Percentiles rank a stretch among this genome's conserved stretches.
Evolutionary conservation across 2,329 filamentous ascomycete species (phyloP).

Genomic region (Fusarium annulatum): DNA sequence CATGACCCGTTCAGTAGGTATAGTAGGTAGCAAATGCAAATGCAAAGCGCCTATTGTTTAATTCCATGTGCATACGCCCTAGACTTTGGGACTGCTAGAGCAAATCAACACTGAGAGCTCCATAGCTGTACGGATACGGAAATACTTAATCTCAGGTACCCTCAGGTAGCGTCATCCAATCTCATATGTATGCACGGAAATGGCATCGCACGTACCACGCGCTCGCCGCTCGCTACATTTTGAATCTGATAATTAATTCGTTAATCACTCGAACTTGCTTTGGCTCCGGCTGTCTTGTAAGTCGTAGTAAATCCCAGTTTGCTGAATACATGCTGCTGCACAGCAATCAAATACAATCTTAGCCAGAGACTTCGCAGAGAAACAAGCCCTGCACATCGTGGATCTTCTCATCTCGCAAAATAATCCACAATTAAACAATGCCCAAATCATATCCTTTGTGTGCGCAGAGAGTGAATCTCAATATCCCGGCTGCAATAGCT

Average conservation of each 20-base stretch:
- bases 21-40: neutral
- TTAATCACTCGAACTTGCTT: slow-evolving; percentile 1
- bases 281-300: neutral
- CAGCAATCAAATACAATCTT: neutral
- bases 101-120: neutral
- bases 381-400: neutral
- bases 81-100: neutral
- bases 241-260: neutral
- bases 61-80: neutral
- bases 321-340: neutral
- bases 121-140: neutral
- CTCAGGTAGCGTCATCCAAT: slow-evolving; percentile 16
- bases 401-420: neutral
- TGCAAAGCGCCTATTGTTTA: neutral
- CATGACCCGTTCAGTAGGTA: neutral
- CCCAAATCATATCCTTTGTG: neutral
- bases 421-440: neutral
- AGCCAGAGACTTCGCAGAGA: neutral
- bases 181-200: slow-evolving; percentile 4
- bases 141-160: slow-evolving; percentile 13
- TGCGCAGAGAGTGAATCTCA: slow-evolving; percentile 8
- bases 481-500: slow-evolving; percentile 9
- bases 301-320: slow-evolving; percentile 3
- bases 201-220: slow-evolving; percentile 26
- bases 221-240: slow-evolving; percentile 3